A percentile compares a stretch with the other conserved stretches of the same genome.
phyloP scores from a whole-genome alignment of 495 filamentous ascomycete species.

The Baudoinia panamericana region DNA sequence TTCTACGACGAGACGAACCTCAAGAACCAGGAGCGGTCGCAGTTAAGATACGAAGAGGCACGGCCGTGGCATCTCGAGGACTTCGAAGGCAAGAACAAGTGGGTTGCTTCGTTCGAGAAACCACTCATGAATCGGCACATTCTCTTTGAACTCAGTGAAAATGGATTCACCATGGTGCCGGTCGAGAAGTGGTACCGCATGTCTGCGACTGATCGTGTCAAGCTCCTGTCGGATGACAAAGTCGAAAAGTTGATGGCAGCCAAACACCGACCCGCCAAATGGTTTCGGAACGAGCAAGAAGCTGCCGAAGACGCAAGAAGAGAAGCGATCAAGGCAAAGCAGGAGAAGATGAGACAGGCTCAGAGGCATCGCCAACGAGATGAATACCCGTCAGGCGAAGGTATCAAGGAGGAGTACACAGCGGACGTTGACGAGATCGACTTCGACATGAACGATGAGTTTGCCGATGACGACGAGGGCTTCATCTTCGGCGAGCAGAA shows the following conservation, averaged over 20 bases:
- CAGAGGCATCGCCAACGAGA: no score
- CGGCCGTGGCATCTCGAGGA: constrained; percentile 95
- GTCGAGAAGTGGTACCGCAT: constrained; percentile 95
- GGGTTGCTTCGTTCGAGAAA: constrained; percentile 81
- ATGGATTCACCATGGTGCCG: constrained; percentile 71
- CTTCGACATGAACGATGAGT: constrained; percentile 34
- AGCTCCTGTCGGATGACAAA: constrained; percentile 67
- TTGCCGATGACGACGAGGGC: constrained; percentile 84
- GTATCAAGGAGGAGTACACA: constrained; percentile 37
- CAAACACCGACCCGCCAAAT: constrained; percentile 32
- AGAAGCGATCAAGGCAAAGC: constrained; percentile 11
- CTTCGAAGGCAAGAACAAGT: constrained; percentile 82
- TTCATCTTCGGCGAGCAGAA: constrained; percentile 65
- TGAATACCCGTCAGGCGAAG: no score
- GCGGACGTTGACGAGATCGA: constrained; percentile 33
- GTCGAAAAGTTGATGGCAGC: constrained; percentile 70
- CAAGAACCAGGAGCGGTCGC: constrained; percentile 61
- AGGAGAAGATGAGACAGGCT: constrained; percentile 34
- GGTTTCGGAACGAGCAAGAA: constrained; percentile 42
- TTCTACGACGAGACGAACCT: constrained; percentile 45
- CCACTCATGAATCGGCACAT: constrained; percentile 66
- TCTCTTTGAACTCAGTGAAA: constrained; percentile 53
- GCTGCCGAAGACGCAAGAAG: constrained; percentile 37
- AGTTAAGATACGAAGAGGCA: constrained; percentile 85
- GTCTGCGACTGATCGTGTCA: constrained; percentile 67